These are phyloP conservation scores for Wickerhamiella qilinensis DNA, from an alignment of 805 yeast species.

Conservation along the genomic window DNA sequence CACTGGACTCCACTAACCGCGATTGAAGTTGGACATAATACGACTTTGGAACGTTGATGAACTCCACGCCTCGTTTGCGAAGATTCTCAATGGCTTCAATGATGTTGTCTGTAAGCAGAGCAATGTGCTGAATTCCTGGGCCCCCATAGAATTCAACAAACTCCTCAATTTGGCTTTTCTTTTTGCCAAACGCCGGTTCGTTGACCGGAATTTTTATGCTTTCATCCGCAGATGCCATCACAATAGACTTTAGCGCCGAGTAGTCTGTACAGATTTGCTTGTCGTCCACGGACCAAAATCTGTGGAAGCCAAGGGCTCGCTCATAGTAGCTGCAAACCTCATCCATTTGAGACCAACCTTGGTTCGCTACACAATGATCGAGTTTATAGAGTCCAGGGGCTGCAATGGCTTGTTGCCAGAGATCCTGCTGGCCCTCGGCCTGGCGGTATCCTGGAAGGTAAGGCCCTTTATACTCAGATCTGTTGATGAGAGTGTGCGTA, in stretches of 20 bases:
- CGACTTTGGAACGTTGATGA: constrained; percentile 39
- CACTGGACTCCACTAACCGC: constrained; percentile 29
- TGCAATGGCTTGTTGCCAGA: constrained; percentile 19
- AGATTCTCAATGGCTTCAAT: constrained; percentile 37
- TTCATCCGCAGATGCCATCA: constrained; percentile 56
- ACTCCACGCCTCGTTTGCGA: constrained; percentile 49
- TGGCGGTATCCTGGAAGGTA: constrained; percentile 37
- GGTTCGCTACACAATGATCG: constrained; percentile 75
- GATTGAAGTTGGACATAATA: constrained; percentile 40
- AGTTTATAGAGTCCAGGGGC: constrained; percentile 29
- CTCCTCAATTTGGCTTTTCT: constrained; percentile 68
- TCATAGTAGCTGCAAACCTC: constrained; percentile 44
- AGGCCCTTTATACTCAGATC: constrained; percentile 23
- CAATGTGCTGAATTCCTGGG: constrained; percentile 76
- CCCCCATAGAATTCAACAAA: constrained; percentile 60
- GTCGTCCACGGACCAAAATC: constrained; percentile 78
- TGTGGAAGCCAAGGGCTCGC: constrained; percentile 51
- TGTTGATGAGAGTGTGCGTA: constrained; percentile 51
- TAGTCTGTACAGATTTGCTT: constrained; percentile 51
- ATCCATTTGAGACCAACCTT: constrained; percentile 52
- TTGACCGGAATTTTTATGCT: constrained; percentile 65
- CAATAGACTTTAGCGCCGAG: constrained; percentile 57
- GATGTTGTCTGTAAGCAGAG: constrained; percentile 48
- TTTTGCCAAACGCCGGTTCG: constrained; percentile 59
- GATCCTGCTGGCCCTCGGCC: constrained; percentile 5